Base-by-base conservation (phyloP, 768 basidiomycete genomes). In the Macrolepiota dolichaula region DNA sequence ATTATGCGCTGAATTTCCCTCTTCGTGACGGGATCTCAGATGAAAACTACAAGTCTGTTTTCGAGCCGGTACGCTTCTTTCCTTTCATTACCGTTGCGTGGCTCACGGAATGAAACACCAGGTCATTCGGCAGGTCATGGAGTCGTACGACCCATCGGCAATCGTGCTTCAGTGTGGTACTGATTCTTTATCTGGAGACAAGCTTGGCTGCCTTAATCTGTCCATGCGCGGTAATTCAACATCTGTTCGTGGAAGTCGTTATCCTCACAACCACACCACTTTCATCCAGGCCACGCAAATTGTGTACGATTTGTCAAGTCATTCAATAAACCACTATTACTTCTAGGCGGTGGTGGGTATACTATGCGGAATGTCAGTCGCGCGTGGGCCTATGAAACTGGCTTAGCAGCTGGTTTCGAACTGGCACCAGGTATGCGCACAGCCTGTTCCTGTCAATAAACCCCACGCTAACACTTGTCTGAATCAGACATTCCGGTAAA, bases 301-400 rank as follows among this genome's bases (percentile, higher is more conserved):
- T 99, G 97, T 66, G 96, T 98, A 42, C 89, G 89, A 68, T 98
- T 96, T 71, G 92, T 99, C 56, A 97, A 98, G 72, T 94, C 92
- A 0, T 97, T 98, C 76, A 90, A 92, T 70, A 89, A 93, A 52
- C 97, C 97, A 1, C 73, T 98, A n/a, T 77, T 99, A 11, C 80
- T 99, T 19, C 85, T 99, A 25, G 97, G 97, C 13, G 97, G 97
- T 27, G 97, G 97, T 10, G 97, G 97, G 0, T 99, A 99, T 74
- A 99, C 97, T 3, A 96, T 99, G 86, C 90, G 96, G 47, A 96
- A 96, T 64, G 96, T 98, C 62, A 95, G 94, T 64, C 85, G 97
- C 46, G 89, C 92, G 12, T 99, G 97, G 97, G 96, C 97, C 22
- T 99, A 86, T 68, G 97, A 99, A 76, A 99, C 97, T 2, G 97